Conservation (phyloP, 768 basidiomycete species). For the Tricholoma flavovirens region DNA sequence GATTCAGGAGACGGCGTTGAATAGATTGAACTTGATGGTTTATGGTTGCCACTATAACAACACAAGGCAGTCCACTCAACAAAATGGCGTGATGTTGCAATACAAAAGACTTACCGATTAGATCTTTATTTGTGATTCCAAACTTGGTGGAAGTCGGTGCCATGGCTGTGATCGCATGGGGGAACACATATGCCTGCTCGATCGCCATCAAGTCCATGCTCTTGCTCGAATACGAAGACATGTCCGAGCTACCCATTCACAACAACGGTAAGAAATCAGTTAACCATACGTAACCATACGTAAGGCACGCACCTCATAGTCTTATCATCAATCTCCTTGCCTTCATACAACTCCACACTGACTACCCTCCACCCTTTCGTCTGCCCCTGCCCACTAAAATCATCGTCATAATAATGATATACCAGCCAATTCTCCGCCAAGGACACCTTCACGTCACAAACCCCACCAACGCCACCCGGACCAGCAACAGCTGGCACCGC, state of each 20-base stretch:
- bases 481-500: slow-evolving; percentile 38
- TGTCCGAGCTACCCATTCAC: slow-evolving; percentile 30
- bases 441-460: slow-evolving; percentile 61
- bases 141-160: slow-evolving; percentile 78
- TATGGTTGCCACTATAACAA: slow-evolving; percentile 75
- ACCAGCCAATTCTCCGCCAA: slow-evolving; percentile 92
- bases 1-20: slow-evolving; percentile 70
- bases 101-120: slow-evolving; percentile 54
- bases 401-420: slow-evolving; percentile 76
- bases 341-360: slow-evolving; percentile 88
- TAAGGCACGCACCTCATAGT: slow-evolving; percentile 52
- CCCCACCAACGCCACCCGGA: slow-evolving; percentile 18
- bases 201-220: slow-evolving; percentile 49
- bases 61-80: background rate
- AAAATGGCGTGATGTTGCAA: background rate
- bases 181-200: slow-evolving; percentile 67
- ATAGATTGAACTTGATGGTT: slow-evolving; percentile 72
- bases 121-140: slow-evolving; percentile 81
- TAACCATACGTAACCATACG: background rate
- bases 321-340: slow-evolving; percentile 58
- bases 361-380: slow-evolving; percentile 71
- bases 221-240: slow-evolving; percentile 44
- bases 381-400: slow-evolving; percentile 36
- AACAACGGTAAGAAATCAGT: background rate
- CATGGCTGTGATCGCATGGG: slow-evolving; percentile 63